phyloP scores from a whole-genome alignment of 345 rosid species.

The Sapria himalayana region DNA sequence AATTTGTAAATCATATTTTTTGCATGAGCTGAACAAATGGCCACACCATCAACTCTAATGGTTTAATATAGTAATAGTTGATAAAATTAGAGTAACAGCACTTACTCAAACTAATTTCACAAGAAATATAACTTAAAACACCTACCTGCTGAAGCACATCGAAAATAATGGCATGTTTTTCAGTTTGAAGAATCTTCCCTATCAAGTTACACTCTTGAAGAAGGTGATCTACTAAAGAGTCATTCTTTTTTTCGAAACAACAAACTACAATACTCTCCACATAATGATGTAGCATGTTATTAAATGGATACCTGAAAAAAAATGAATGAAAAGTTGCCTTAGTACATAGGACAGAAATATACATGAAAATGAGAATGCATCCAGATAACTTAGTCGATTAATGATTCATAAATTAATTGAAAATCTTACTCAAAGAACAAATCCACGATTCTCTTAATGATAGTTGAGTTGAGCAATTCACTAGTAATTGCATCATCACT shows the following conservation, averaged over 20 bases:
- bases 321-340: too few species aligned
- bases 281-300: constrained; percentile 90
- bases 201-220: constrained; percentile 65
- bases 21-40: too few species aligned
- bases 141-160: constrained; percentile 30
- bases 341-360: too few species aligned
- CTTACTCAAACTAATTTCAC: too few species aligned
- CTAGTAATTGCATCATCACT: constrained; percentile 65
- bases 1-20: too few species aligned
- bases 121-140: too few species aligned
- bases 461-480: constrained; percentile 72
- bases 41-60: too few species aligned
- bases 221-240: constrained; percentile 41
- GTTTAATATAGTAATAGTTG: too few species aligned
- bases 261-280: constrained; percentile 72
- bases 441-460: constrained; percentile 50
- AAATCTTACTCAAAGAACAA: constrained; percentile 68
- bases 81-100: too few species aligned
- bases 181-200: constrained; percentile 52
- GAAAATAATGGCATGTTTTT: constrained; percentile 41
- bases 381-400: too few species aligned
- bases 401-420: too few species aligned
- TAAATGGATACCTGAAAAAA: constrained; percentile 96
- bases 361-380: too few species aligned
- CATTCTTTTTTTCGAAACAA: constrained; percentile 65